Evolutionary conservation across 2,329 filamentous ascomycete species (phyloP).

Genomic region (Endothia cerciana): DNA sequence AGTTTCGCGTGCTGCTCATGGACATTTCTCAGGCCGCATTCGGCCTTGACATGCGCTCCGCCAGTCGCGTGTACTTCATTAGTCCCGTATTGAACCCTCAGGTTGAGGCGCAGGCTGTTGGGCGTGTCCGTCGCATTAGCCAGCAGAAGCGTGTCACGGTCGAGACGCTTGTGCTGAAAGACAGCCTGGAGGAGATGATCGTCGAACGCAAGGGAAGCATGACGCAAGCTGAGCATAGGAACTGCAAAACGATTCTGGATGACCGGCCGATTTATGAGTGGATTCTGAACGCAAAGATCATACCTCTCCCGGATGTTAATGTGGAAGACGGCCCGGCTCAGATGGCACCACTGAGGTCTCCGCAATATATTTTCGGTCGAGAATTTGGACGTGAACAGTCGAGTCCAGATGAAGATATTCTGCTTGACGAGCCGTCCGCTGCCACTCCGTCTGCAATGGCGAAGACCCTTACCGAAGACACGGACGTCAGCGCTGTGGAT

Average conservation of each 20-base stretch:
- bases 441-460: background rate
- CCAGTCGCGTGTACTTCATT: conserved; percentile 86
- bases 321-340: conserved; percentile 45
- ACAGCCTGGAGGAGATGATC: conserved; percentile 85
- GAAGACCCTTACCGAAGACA: background rate
- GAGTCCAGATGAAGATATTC: conserved; percentile 52
- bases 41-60: conserved; percentile 81
- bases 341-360: conserved; percentile 50
- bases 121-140: conserved; percentile 85
- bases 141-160: conserved; percentile 80
- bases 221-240: conserved; percentile 67
- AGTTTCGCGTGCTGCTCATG: conserved; percentile 82
- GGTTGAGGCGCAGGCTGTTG: conserved; percentile 88
- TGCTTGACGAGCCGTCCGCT: conserved; percentile 35
- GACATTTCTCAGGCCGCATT: conserved; percentile 88
- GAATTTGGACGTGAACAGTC: conserved; percentile 47
- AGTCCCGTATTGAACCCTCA: conserved; percentile 85
- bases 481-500: background rate
- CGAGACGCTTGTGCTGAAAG: conserved; percentile 80
- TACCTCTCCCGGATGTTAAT: conserved; percentile 35
- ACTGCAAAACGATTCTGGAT: conserved; percentile 60
- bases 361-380: conserved; percentile 56
- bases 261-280: conserved; percentile 60
- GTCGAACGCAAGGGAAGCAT: conserved; percentile 73
- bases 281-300: conserved; percentile 58